These are phyloP conservation scores for Calycina herbarum DNA, from an alignment of 2,329 filamentous ascomycete genomes.

Conservation along the genomic window DNA sequence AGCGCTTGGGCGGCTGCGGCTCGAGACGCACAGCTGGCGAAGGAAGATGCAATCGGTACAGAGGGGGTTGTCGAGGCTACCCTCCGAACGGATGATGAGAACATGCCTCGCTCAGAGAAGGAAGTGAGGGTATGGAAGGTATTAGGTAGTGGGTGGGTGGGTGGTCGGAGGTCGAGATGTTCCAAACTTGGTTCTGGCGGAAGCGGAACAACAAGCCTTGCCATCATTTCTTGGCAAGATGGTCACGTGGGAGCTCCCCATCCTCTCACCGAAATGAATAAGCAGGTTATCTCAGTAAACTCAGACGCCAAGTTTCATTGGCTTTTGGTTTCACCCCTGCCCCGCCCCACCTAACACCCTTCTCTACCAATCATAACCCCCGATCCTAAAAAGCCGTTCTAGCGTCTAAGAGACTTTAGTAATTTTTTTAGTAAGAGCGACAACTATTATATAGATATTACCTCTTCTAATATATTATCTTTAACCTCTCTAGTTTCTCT, in stretches of 20 bases:
- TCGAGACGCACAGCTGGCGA: conserved; percentile 31
- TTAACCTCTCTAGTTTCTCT: no score
- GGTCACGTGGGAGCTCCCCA: conserved; percentile 5
- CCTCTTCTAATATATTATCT: no score
- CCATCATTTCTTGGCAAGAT: neutral
- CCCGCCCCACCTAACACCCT: no score
- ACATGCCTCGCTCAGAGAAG: conserved; percentile 33
- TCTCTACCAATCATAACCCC: no score
- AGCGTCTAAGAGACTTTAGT: no score
- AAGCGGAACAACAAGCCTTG: conserved; percentile 9
- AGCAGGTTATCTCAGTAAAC: no score
- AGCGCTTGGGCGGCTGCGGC: conserved; percentile 30
- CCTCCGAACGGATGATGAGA: conserved; percentile 38
- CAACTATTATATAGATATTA: no score
- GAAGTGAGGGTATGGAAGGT: neutral
- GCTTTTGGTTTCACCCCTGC: no score
- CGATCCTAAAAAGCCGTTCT: no score
- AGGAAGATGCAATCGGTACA: conserved; percentile 30
- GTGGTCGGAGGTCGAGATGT: conserved; percentile 4
- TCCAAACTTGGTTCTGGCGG: conserved; percentile 6
- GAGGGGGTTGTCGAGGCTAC: conserved; percentile 32
- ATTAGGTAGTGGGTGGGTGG: neutral
- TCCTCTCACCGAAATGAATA: no score
- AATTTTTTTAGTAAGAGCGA: no score
- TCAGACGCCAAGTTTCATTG: no score